Conservation (phyloP, 306 rosid species). For the Datisca glomerata region DNA sequence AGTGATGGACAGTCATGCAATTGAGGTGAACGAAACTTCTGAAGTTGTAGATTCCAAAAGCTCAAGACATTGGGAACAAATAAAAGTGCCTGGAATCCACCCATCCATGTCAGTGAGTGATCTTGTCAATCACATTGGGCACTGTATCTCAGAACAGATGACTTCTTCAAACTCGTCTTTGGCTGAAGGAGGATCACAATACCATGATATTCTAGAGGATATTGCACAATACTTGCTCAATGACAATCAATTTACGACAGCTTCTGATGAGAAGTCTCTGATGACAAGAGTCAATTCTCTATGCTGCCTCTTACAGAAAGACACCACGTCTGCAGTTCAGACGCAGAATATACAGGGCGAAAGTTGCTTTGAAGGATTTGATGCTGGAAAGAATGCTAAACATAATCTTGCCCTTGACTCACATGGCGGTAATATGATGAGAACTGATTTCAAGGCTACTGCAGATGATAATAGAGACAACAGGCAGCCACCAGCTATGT, state of each 20-base stretch:
- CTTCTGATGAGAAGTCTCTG: slow-evolving; percentile 71
- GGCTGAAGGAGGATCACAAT: slow-evolving; percentile 31
- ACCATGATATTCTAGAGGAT: slow-evolving; percentile 52
- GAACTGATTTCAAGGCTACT: slow-evolving; percentile 18
- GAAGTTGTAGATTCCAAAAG: slow-evolving; percentile 38
- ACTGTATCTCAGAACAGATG: slow-evolving; percentile 61
- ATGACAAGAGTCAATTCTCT: slow-evolving; percentile 89
- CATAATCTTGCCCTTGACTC: slow-evolving; percentile 12
- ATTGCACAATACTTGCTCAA: slow-evolving; percentile 57
- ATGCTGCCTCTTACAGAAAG: slow-evolving; percentile 73
- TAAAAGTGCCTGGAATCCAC: slow-evolving; percentile 54
- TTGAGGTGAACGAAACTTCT: slow-evolving; percentile 51
- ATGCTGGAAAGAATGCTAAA: slow-evolving; percentile 23
- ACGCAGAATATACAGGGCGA: slow-evolving; percentile 21
- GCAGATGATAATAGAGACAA: slow-evolving; percentile 34
- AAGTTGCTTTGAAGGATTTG: slow-evolving; percentile 16
- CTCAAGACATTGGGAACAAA: slow-evolving; percentile 45
- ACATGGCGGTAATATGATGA: slow-evolving; percentile 10
- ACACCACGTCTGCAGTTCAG: slow-evolving; percentile 27
- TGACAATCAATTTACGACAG: slow-evolving; percentile 47
- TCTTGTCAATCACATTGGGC: slow-evolving; percentile 58
- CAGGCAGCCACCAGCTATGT: slow-evolving; percentile 42
- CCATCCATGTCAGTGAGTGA: slow-evolving; percentile 72
- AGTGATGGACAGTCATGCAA: slow-evolving; percentile 38
- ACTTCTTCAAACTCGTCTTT: slow-evolving; percentile 37